Evolutionary conservation across 2,329 filamentous ascomycete species (phyloP), one percentile per base, ranked within the genome.

Genomic region (Colletotrichum sp.): DNA sequence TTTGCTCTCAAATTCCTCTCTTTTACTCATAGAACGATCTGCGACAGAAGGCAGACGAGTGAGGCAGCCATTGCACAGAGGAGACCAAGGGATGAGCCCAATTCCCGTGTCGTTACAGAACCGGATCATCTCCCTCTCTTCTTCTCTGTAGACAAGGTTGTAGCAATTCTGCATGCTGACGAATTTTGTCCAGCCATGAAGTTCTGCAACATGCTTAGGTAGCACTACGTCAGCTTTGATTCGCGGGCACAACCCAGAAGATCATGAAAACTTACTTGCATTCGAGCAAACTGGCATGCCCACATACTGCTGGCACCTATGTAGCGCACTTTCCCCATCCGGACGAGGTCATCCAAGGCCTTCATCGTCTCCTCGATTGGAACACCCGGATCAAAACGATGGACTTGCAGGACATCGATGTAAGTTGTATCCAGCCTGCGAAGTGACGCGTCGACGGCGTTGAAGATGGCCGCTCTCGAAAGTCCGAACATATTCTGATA

Each of bases 101-200:
- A 70, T 36, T 5, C 68, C 68, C 6, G 57, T 70, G 3, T 63
- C 57, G 13, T 49, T 62, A 28, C 68, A 70, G 26, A 15, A 70
- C 6, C 57, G 28, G 3, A 32, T 70, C 68, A 63, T 70, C 9
- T 70, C 68, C 24, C 68, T 49, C 6, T 70, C 68, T 16, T 70
- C 68, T 1, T 70, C 68, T 13, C 68, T 12, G 10, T 70, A 70
- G 2, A 63, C 6, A 3, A 70, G 26, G 24, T 52, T 70, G n/a
- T 70, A 70, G 55, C 57, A 52, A 16, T 70, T 70, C 36, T 70
- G 57, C 68, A 70, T 70, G 18, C 68, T 70, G 18, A 70, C n/a
- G 15, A 70, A 63, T 10, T 63, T 70, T 15, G 68, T 70, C 68
- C 68, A 70, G 13, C 55, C 55, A 9, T 32, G 55, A 1, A 21